Conservation (phyloP, 352 stramenopile genomes). For the Saprolegnia diclina region DNA sequence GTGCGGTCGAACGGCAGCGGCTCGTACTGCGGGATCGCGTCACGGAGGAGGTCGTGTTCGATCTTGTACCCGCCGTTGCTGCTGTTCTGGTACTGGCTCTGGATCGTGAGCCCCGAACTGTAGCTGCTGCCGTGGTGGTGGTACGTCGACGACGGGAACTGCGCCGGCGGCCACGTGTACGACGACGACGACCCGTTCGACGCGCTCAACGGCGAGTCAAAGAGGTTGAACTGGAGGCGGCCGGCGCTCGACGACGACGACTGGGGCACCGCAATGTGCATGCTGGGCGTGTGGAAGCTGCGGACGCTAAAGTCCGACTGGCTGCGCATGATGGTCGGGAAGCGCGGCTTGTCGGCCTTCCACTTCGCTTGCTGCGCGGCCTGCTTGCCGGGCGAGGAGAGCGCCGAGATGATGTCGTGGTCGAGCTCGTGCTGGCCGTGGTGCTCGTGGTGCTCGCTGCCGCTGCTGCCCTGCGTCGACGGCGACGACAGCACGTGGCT, state of each 20-base stretch:
- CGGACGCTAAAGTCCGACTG: conserved; percentile 21
- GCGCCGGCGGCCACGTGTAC: not conserved
- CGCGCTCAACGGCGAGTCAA: conserved; percentile 14
- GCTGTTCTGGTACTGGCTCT: conserved; percentile 3
- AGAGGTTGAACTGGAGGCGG: conserved; percentile 22
- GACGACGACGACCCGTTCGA: not conserved
- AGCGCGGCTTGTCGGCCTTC: conserved; percentile 12
- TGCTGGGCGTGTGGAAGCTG: not conserved
- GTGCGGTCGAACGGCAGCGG: conserved; percentile 21
- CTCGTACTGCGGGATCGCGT: conserved; percentile 24
- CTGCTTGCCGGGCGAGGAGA: conserved; percentile 2
- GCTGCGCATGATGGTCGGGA: conserved; percentile 11
- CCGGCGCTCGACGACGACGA: not conserved
- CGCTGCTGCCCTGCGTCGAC: not conserved
- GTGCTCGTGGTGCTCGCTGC: not conserved
- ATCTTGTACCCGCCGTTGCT: not conserved
- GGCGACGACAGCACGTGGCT: conserved; percentile 2
- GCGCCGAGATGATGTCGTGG: conserved; percentile 25
- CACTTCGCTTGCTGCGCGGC: not conserved
- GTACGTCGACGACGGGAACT: not conserved
- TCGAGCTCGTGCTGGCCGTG: conserved; percentile 9
- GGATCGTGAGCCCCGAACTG: not conserved
- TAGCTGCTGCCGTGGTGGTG: not conserved
- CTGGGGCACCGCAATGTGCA: conserved; percentile 16
- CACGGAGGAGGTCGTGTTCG: not conserved